Conservation (phyloP, 805 yeast genomes). For the Huiozyma sinensis region DNA sequence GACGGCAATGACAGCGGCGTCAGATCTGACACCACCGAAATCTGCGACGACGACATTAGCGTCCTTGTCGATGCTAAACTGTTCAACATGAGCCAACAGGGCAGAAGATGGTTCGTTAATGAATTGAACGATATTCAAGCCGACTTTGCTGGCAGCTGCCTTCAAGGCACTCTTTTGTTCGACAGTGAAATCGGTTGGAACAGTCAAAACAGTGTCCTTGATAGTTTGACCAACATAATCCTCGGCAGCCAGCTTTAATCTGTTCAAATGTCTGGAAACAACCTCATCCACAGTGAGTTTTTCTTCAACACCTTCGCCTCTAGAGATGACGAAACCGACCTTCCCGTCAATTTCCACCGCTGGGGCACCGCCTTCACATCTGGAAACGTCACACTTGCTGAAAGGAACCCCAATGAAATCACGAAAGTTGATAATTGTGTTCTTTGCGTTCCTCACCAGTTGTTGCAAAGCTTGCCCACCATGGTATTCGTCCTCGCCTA, state of each 20-base stretch:
- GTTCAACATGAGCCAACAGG: slow-evolving; percentile 63
- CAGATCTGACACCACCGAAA: slow-evolving; percentile 92
- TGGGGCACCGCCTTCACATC: slow-evolving; percentile 46
- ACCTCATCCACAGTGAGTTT: slow-evolving; percentile 65
- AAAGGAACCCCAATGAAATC: slow-evolving; percentile 77
- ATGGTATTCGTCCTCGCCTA: slow-evolving; percentile 91
- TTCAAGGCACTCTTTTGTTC: slow-evolving; percentile 57
- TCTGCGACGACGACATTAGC: slow-evolving; percentile 68
- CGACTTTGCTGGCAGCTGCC: slow-evolving; percentile 57
- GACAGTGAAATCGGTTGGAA: slow-evolving; percentile 79
- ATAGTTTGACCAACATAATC: slow-evolving; percentile 79
- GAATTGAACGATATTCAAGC: slow-evolving; percentile 71
- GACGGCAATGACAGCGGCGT: slow-evolving; percentile 85
- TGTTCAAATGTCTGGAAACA: slow-evolving; percentile 70
- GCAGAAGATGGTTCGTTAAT: slow-evolving; percentile 92
- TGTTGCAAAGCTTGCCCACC: slow-evolving; percentile 94
- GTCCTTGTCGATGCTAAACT: slow-evolving; percentile 30
- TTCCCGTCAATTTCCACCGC: slow-evolving; percentile 39
- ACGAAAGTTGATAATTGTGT: slow-evolving; percentile 85
- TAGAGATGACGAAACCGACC: slow-evolving; percentile 52
- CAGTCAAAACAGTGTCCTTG: slow-evolving; percentile 77
- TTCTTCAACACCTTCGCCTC: slow-evolving; percentile 40
- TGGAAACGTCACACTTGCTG: slow-evolving; percentile 56
- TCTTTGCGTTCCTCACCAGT: slow-evolving; percentile 77
- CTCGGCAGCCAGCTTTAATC: slow-evolving; percentile 78